Evolutionary conservation across 768 basidiomycete species (phyloP).

Genomic region (Tricholomella constricta): DNA sequence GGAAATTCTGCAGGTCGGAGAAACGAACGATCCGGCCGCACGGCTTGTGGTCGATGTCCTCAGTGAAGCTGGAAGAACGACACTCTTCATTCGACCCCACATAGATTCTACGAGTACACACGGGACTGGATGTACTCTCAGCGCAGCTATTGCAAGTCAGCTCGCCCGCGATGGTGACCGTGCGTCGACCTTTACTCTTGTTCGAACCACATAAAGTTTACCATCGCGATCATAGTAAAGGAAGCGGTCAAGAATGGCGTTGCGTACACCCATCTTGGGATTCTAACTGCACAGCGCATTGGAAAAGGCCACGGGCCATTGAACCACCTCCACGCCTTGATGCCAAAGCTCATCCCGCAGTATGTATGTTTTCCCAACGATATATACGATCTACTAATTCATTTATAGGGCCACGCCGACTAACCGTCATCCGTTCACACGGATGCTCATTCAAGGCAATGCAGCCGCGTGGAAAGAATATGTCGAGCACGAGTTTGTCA

Average conservation of each 20-base stretch:
- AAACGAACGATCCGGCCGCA: constrained; percentile 16
- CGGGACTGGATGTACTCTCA: constrained; percentile 93
- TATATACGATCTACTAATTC: background rate
- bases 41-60: constrained; percentile 68
- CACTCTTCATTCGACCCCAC: constrained; percentile 61
- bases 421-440: constrained; percentile 71
- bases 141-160: constrained; percentile 73
- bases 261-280: constrained; percentile 74
- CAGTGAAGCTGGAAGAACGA: constrained; percentile 38
- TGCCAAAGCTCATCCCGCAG: constrained; percentile 51
- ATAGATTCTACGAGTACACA: constrained; percentile 77
- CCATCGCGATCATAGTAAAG: constrained; percentile 37
- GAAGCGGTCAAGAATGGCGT: constrained; percentile 64
- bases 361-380: constrained; percentile 15
- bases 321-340: constrained; percentile 76
- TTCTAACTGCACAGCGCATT: constrained; percentile 64
- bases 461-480: constrained; percentile 66
- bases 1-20: constrained; percentile 53
- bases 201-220: background rate
- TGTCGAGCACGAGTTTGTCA: constrained; percentile 84
- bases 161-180: constrained; percentile 57
- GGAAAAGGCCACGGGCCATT: constrained; percentile 83
- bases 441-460: constrained; percentile 61
- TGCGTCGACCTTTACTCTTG: constrained; percentile 15
- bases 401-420: constrained; percentile 50